Percentiles rank a stretch among this genome's conserved stretches.
Conservation (phyloP, 1,284 basidiomycete species). For the Moesziomyces parantarcticus region DNA sequence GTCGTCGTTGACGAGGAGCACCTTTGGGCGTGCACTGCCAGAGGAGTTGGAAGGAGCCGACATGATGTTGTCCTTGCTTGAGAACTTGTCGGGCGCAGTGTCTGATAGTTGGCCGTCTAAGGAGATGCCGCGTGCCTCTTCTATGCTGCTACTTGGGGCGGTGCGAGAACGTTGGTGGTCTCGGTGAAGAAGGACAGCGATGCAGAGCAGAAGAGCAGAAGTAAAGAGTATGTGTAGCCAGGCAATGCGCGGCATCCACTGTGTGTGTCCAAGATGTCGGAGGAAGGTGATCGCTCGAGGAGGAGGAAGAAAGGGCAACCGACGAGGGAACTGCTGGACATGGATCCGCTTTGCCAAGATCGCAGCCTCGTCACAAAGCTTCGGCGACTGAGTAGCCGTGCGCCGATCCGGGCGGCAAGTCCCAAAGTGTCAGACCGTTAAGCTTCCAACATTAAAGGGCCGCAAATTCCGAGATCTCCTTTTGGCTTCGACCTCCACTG, state of each 20-base stretch:
- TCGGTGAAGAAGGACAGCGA: conserved; percentile 26
- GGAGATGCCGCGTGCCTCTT: conserved; percentile 7
- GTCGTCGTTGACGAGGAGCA: conserved; percentile 66
- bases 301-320: background rate
- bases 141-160: no score
- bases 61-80: background rate
- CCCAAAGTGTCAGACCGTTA: no score
- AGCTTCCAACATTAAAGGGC: no score
- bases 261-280: background rate
- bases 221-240: conserved; percentile 34
- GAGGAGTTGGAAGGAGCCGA: background rate
- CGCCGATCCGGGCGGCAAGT: no score
- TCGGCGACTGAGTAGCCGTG: no score
- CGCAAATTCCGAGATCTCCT: no score
- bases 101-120: conserved; percentile 32
- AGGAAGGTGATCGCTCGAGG: background rate
- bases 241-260: conserved; percentile 12
- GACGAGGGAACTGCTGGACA: no score
- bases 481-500: conserved; percentile 1
- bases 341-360: no score
- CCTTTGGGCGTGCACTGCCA: conserved; percentile 21
- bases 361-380: no score
- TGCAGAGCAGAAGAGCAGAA: conserved; percentile 23
- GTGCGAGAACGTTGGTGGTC: conserved; percentile 8
- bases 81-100: background rate